These are phyloP conservation scores for Volvox carteri DNA, from an alignment of 163 green algal genomes.

Conservation along the genomic window DNA sequence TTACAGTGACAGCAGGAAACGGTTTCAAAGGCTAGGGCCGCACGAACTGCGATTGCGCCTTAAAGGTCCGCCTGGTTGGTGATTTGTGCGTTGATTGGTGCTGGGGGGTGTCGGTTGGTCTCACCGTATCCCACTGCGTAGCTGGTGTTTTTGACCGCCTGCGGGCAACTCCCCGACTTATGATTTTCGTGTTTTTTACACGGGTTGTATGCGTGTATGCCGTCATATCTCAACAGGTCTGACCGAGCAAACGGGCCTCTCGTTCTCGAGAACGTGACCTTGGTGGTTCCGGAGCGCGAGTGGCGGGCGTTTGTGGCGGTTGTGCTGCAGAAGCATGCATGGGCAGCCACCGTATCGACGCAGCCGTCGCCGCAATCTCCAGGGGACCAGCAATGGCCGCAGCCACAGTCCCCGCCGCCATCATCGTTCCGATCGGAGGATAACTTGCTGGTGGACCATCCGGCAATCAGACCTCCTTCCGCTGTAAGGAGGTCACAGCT, in stretches of 20 bases:
- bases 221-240: background rate
- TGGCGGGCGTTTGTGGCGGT: constrained; percentile 22
- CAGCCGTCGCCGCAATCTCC: background rate
- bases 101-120: no score
- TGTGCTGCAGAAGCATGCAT: background rate
- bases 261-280: constrained; percentile 28
- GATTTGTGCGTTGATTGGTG: no score
- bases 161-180: background rate
- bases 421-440: background rate
- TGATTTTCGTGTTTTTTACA: background rate
- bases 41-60: no score
- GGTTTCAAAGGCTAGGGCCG: no score
- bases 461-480: no score
- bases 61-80: no score
- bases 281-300: constrained; percentile 32
- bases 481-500: no score
- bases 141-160: background rate
- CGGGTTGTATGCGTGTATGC: background rate
- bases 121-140: background rate
- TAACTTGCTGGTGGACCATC: background rate
- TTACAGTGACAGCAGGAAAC: no score
- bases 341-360: background rate
- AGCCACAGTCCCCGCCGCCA: background rate
- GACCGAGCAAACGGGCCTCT: background rate
- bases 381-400: background rate